These are phyloP conservation scores for Colletotrichum truncatum DNA, from an alignment of 2,329 filamentous ascomycete genomes.

Conservation along the genomic window DNA sequence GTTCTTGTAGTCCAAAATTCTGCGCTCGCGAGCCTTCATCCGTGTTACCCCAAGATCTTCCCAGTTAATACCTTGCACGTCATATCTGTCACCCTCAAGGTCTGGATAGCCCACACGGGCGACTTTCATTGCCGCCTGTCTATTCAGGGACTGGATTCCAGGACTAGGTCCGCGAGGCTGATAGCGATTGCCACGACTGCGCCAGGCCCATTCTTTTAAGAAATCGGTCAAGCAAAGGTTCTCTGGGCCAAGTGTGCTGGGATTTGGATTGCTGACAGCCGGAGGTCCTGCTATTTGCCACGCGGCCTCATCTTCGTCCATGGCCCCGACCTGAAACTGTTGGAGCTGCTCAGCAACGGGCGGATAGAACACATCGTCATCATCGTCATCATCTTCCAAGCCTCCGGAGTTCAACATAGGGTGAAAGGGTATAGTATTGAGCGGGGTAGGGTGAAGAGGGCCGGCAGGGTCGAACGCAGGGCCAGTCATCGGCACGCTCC, in stretches of 20 bases:
- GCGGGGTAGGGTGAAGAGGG: constrained; percentile 17
- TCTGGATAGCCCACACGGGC: constrained; percentile 47
- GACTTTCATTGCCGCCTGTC: constrained; percentile 38
- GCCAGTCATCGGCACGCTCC: constrained; percentile 4
- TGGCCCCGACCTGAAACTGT: constrained; percentile 2
- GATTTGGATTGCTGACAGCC: constrained; percentile 34
- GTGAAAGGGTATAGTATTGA: constrained; percentile 23
- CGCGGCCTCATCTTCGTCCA: constrained; percentile 17
- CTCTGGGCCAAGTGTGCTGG: constrained; percentile 52
- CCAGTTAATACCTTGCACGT: constrained; percentile 71
- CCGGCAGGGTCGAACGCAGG: constrained; percentile 9
- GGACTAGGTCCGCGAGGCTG: constrained; percentile 26
- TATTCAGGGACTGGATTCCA: constrained; percentile 44
- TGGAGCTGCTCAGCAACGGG: constrained; percentile 20
- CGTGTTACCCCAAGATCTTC: constrained; percentile 59
- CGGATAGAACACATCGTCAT: constrained; percentile 6
- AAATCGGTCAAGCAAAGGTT: constrained; percentile 62
- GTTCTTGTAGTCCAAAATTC: constrained; percentile 62
- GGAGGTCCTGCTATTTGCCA: constrained; percentile 23
- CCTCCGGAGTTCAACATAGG: constrained; percentile 21
- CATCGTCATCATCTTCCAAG: constrained; percentile 21
- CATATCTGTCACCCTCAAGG: constrained; percentile 63
- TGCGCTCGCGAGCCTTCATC: constrained; percentile 55
- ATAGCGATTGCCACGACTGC: constrained; percentile 29
- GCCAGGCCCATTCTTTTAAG: constrained; percentile 57